Percentiles rank a stretch among this genome's conserved stretches.
These are phyloP conservation scores for Senna siamea DNA, from an alignment of 306 rosid species.

Conservation along the genomic window DNA sequence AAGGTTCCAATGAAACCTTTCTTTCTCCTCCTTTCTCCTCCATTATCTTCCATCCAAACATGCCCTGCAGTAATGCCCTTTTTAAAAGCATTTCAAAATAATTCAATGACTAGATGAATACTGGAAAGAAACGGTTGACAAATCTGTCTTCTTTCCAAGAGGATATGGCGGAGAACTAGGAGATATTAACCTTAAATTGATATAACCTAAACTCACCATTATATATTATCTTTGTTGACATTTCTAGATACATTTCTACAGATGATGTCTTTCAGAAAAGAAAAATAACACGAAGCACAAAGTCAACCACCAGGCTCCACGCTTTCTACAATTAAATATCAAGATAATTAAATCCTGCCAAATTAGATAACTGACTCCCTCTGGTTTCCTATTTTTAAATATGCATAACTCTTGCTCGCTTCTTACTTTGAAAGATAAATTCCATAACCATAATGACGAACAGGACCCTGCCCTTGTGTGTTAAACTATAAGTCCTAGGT, in stretches of 20 bases:
- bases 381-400: neutral
- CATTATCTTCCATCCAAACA: neutral
- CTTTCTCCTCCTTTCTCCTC: neutral
- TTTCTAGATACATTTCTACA: neutral
- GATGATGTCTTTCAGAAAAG: neutral
- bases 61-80: neutral
- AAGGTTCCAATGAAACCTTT: too few relatives aligned
- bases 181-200: neutral
- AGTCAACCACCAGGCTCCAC: neutral
- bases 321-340: neutral
- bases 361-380: neutral
- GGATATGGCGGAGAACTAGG: neutral
- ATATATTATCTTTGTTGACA: neutral
- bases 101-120: neutral
- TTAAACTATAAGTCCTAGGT: neutral
- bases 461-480: neutral
- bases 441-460: constrained; percentile 29
- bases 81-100: neutral
- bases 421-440: neutral
- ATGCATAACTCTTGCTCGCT: neutral
- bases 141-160: neutral
- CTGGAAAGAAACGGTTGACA: neutral
- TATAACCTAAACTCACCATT: neutral
- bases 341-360: neutral
- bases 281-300: neutral